Percentiles rank a stretch among this genome's conserved stretches.
Conservation (phyloP, 2,329 filamentous ascomycete species). For the Nakataea oryzae region DNA sequence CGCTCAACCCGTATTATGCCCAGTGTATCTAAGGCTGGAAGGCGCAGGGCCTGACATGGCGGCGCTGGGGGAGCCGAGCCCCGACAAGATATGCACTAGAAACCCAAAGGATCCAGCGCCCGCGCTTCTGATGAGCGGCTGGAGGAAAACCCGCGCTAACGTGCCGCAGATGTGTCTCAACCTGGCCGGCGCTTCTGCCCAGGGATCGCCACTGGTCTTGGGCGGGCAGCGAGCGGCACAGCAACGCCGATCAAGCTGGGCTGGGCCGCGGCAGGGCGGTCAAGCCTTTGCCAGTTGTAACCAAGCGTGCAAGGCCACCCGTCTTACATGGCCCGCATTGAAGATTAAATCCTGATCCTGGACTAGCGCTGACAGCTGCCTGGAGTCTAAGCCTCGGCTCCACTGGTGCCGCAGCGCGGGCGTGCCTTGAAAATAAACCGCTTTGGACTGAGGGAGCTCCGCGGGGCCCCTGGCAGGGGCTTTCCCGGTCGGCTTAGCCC, state of each 20-base stretch:
- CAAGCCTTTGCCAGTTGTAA: no score
- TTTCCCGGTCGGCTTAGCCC: no score
- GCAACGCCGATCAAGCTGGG: no score
- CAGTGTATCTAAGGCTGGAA: slow-evolving; percentile 1
- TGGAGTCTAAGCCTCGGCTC: no score
- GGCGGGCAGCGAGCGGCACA: no score
- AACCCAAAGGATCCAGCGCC: background rate
- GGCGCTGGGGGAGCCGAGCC: no score
- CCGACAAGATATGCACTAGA: no score
- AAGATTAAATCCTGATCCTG: background rate
- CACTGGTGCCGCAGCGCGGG: background rate
- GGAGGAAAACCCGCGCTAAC: background rate
- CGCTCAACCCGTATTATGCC: slow-evolving; percentile 2
- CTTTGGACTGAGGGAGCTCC: background rate
- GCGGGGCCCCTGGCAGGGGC: background rate
- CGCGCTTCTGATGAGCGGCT: background rate
- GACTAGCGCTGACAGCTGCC: background rate
- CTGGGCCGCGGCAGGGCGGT: no score
- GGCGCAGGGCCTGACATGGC: no score
- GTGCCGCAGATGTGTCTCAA: background rate
- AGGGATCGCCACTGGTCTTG: no score
- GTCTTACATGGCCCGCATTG: background rate
- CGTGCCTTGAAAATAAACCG: background rate
- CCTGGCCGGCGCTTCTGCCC: background rate
- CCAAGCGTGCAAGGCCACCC: no score